A percentile compares a stretch with the other conserved stretches of the same genome.
Conservation (phyloP, 805 yeast genomes). For the Nakazawaea sp. region DNA sequence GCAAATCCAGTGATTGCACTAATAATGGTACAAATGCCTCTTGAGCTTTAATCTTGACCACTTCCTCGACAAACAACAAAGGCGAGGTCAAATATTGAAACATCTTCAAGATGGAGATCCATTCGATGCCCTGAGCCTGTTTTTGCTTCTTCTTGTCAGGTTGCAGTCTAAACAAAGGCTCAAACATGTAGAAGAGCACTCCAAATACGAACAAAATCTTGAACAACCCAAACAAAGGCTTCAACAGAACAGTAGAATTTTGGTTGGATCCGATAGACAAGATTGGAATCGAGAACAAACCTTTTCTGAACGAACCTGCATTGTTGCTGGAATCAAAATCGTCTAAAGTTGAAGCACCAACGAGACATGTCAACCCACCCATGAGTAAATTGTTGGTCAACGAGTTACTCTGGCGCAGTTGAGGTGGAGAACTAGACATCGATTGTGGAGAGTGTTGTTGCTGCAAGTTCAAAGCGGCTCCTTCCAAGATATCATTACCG, state of each 20-base stretch:
- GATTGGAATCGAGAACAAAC: slow-evolving; percentile 24
- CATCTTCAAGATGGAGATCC: slow-evolving; percentile 1
- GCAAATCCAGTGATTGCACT: not conserved
- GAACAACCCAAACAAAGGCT: slow-evolving; percentile 21
- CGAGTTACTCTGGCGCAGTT: slow-evolving; percentile 10
- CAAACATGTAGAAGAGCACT: slow-evolving; percentile 11
- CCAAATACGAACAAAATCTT: slow-evolving; percentile 17
- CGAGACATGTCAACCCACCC: slow-evolving; percentile 60
- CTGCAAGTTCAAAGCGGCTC: slow-evolving; percentile 9
- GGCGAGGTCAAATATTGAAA: slow-evolving; percentile 3
- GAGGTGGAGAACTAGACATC: slow-evolving; percentile 3
- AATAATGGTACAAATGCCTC: slow-evolving; percentile 7
- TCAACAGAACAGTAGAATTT: slow-evolving; percentile 16
- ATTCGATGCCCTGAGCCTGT: not conserved
- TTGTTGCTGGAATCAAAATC: slow-evolving; percentile 29
- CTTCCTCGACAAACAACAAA: slow-evolving; percentile 1
- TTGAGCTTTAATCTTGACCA: not conserved
- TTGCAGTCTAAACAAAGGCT: slow-evolving; percentile 4
- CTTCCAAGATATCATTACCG: slow-evolving; percentile 2
- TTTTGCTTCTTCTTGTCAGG: slow-evolving; percentile 2
- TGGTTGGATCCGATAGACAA: slow-evolving; percentile 18
- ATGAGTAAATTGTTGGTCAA: slow-evolving; percentile 43
- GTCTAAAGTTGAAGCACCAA: slow-evolving; percentile 54
- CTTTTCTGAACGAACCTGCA: slow-evolving; percentile 16
- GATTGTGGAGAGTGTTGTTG: slow-evolving; percentile 15